These are phyloP conservation scores for Diaporthe sp. DNA, from an alignment of 2,329 filamentous ascomycete genomes.

Conservation along the genomic window DNA sequence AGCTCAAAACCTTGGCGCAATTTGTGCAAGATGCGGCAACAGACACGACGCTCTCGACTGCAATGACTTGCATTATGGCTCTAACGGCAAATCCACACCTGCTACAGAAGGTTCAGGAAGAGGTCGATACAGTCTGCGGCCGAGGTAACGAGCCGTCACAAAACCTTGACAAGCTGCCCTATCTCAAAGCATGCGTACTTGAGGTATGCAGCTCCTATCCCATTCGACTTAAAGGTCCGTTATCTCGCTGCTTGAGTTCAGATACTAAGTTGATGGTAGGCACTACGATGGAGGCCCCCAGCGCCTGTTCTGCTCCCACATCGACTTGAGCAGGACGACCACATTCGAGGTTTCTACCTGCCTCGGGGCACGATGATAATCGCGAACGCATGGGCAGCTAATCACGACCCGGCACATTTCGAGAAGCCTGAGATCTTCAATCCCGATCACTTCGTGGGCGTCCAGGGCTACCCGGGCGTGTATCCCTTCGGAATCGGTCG, in stretches of 20 bases:
- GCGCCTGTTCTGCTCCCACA: constrained; percentile 17
- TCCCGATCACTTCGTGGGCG: constrained; percentile 13
- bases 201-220: neutral
- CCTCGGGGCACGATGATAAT: constrained; percentile 18
- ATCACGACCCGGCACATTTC: constrained; percentile 13
- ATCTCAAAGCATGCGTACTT: constrained; percentile 27
- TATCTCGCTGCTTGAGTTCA: neutral
- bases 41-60: constrained; percentile 18
- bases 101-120: constrained; percentile 2
- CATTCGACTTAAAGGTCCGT: neutral
- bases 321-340: constrained; percentile 28
- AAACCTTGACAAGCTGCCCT: neutral
- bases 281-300: constrained; percentile 27
- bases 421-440: neutral
- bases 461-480: constrained; percentile 4
- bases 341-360: neutral
- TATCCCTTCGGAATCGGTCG: constrained; percentile 13
- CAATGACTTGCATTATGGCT: constrained; percentile 33
- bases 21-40: constrained; percentile 18
- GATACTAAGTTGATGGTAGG: neutral
- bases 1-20: constrained; percentile 1
- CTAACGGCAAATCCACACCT: constrained; percentile 3
- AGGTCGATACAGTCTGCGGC: constrained; percentile 7
- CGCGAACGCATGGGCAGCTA: constrained; percentile 29
- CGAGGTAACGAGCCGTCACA: neutral